These are phyloP conservation scores for Barnettozyma californica DNA, from an alignment of 805 yeast genomes.

Conservation along the genomic window DNA sequence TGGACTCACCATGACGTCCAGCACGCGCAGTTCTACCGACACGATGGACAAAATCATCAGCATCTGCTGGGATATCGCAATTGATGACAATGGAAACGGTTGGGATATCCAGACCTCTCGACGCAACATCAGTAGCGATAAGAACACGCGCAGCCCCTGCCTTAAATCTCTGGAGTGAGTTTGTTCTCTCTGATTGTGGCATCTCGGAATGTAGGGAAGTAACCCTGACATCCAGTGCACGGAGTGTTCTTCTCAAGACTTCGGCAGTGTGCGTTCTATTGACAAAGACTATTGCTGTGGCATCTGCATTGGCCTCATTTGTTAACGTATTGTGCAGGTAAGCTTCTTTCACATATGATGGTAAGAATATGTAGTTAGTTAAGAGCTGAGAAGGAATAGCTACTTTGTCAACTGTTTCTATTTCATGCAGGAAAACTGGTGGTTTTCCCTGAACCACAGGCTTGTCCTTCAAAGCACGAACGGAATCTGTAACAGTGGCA, in stretches of 20 bases:
- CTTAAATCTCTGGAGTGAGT: slow-evolving; percentile 85
- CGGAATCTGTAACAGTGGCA: slow-evolving; percentile 93
- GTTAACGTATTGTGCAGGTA: slow-evolving; percentile 67
- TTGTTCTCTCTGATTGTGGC: slow-evolving; percentile 89
- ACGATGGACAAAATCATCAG: slow-evolving; percentile 94
- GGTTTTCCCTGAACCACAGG: slow-evolving; percentile 51
- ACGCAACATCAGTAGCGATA: slow-evolving; percentile 95
- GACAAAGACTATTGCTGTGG: slow-evolving; percentile 82
- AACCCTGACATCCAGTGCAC: slow-evolving; percentile 69
- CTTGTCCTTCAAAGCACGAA: slow-evolving; percentile 67
- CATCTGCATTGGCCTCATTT: slow-evolving; percentile 53
- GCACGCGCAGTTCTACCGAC: slow-evolving; percentile 99
- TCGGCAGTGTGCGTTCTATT: slow-evolving; percentile 91
- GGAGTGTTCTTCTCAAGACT: slow-evolving; percentile 68
- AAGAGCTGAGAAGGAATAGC: slow-evolving; percentile 73
- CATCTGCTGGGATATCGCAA: slow-evolving; percentile 91
- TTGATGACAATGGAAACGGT: slow-evolving; percentile 84
- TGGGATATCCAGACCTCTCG: slow-evolving; percentile 96
- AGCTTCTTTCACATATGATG: slow-evolving; percentile 87
- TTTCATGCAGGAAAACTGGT: slow-evolving; percentile 63
- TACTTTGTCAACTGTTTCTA: slow-evolving; percentile 65
- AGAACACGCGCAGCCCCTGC: slow-evolving; percentile 92
- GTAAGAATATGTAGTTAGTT: slow-evolving; percentile 68
- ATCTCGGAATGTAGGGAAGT: slow-evolving; percentile 91
- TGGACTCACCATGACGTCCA: slow-evolving; percentile 80